These are phyloP conservation scores for Quercus phellos DNA, from an alignment of 331 rosid species.

Conservation along the genomic window DNA sequence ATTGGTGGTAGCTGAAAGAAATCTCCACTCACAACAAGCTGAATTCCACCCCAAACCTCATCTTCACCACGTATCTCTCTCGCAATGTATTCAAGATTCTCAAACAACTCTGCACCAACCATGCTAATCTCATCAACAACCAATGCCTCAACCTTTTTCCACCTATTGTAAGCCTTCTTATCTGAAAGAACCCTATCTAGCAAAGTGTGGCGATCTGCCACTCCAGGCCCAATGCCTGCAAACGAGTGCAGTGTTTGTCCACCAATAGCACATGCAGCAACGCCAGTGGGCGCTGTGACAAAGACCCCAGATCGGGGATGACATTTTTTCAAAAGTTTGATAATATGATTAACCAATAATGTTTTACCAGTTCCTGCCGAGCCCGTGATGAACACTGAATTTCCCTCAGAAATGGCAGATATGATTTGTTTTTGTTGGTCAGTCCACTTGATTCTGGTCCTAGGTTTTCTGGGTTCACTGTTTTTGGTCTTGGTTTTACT, in stretches of 20 bases:
- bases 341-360: constrained; percentile 27
- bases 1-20: constrained; percentile 61
- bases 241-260: constrained; percentile 54
- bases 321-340: constrained; percentile 21
- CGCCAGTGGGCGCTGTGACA: constrained; percentile 45
- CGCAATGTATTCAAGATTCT: constrained; percentile 34
- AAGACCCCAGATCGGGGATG: constrained; percentile 31
- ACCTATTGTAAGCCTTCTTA: constrained; percentile 22
- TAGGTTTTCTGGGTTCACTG: not conserved
- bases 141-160: constrained; percentile 35
- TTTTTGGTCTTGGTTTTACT: not conserved
- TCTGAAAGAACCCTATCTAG: not conserved
- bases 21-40: constrained; percentile 52
- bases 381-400: constrained; percentile 49
- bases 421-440: constrained; percentile 35
- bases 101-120: constrained; percentile 35
- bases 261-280: constrained; percentile 39
- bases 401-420: constrained; percentile 27
- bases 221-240: constrained; percentile 14
- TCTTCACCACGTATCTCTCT: constrained; percentile 1
- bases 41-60: constrained; percentile 56
- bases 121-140: constrained; percentile 51
- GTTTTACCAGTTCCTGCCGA: constrained; percentile 56
- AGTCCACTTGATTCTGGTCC: constrained; percentile 32
- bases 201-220: constrained; percentile 3